phyloP scores from a whole-genome alignment of 163 green algal species.

The Chlorella variabilis region DNA sequence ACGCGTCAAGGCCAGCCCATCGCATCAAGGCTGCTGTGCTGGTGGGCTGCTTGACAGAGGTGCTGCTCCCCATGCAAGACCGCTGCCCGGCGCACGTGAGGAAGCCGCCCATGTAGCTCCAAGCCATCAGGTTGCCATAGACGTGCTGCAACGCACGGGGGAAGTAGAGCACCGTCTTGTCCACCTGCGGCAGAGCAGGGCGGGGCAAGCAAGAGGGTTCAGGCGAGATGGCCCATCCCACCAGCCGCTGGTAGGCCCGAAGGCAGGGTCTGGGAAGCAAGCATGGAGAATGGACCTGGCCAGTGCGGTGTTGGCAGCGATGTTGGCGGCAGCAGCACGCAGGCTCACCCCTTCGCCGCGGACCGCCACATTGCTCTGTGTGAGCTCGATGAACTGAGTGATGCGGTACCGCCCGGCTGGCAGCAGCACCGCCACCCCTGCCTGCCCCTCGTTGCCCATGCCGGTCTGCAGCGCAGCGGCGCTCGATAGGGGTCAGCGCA shows the following conservation, averaged over 20 bases:
- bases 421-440: conserved; percentile 7
- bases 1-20: too few species aligned
- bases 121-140: conserved; percentile 8
- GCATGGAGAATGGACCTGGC: too few species aligned
- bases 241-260: too few species aligned
- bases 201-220: neutral
- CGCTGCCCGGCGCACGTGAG: conserved; percentile 11
- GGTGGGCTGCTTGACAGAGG: too few species aligned
- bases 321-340: too few species aligned
- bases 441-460: neutral
- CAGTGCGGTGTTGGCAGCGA: too few species aligned
- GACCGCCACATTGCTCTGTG: conserved; percentile 21
- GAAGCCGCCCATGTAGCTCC: conserved; percentile 23
- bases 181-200: neutral
- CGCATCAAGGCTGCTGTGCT: too few species aligned
- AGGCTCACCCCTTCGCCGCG: conserved; percentile 21
- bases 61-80: too few species aligned
- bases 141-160: neutral
- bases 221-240: neutral
- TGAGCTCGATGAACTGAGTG: conserved; percentile 6
- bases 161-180: conserved; percentile 5
- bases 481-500: neutral
- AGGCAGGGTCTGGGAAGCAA: too few species aligned
- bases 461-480: neutral
- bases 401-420: conserved; percentile 14